Conservation (phyloP, 805 yeast species). For the Candida argentea region DNA sequence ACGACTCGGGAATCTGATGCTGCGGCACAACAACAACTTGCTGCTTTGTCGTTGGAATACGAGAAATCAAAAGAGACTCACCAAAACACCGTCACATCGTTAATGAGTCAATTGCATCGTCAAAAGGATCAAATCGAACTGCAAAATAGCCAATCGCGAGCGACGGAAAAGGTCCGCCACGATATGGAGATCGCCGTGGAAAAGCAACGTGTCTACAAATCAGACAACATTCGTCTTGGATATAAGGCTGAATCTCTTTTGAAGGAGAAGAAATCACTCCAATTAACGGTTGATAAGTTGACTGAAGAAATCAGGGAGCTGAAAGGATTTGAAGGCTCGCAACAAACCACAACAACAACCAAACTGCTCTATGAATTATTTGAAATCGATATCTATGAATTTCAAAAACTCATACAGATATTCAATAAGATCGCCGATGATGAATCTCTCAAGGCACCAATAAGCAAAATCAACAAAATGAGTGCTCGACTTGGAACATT, state of each 20-base stretch:
- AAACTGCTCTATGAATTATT: conserved; percentile 32
- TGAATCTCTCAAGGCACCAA: conserved; percentile 49
- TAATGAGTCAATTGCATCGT: conserved; percentile 13
- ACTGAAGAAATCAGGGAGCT: conserved; percentile 27
- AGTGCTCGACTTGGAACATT: conserved; percentile 15
- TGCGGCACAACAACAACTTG: conserved; percentile 6
- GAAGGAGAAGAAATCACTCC: conserved; percentile 27
- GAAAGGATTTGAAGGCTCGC: conserved; percentile 9
- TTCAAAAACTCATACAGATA: conserved; percentile 39
- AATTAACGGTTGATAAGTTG: conserved; percentile 25
- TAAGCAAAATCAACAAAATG: conserved; percentile 35
- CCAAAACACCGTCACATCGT: conserved; percentile 11
- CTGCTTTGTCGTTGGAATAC: conserved; percentile 7
- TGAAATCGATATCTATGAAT: conserved; percentile 32
- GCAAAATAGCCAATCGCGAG: conserved; percentile 8
- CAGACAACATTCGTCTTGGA: conserved; percentile 35
- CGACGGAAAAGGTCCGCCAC: conserved; percentile 21
- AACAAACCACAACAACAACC: conserved; percentile 8
- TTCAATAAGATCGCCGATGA: conserved; percentile 49
- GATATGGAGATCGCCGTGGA: conserved; percentile 32
- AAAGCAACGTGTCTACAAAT: conserved; percentile 31
- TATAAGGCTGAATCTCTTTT: conserved; percentile 25
- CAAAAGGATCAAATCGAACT: conserved; percentile 8
- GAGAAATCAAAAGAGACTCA: conserved; percentile 13
- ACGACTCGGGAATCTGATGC: neutral